Evolutionary conservation across 2,329 filamentous ascomycete genomes (phyloP).

Genomic region (Pseudofabraea citricarpa): DNA sequence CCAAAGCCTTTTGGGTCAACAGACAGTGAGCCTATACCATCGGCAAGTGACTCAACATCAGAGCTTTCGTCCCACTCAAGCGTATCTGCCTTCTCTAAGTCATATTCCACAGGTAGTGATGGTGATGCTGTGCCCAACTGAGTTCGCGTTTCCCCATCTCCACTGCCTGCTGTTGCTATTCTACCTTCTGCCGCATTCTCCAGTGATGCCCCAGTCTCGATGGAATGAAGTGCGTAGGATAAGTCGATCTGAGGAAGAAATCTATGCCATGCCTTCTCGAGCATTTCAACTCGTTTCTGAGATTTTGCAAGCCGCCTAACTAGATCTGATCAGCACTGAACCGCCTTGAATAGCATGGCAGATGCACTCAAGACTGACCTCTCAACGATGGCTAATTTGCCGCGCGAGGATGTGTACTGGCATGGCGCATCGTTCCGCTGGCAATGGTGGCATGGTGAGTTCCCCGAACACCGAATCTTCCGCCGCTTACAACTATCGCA

Average conservation of each 20-base stretch:
- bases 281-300: not conserved
- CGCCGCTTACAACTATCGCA: not conserved
- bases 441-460: not conserved
- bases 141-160: not conserved
- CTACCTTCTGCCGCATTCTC: not conserved
- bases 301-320: not conserved
- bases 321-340: not conserved
- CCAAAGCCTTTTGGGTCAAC: constrained; percentile 29
- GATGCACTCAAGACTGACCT: not conserved
- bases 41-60: constrained; percentile 4
- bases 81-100: not conserved
- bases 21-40: constrained; percentile 30
- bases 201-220: not conserved
- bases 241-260: not conserved
- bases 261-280: not conserved
- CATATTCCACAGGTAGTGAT: not conserved
- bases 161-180: not conserved
- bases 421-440: not conserved
- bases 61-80: not conserved
- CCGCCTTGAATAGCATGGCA: not conserved
- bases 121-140: not conserved
- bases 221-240: not conserved
- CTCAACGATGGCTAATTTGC: not conserved
- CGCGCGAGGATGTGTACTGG: not conserved
- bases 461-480: not conserved